Evolutionary conservation across 2,329 filamentous ascomycete genomes (phyloP).

Genomic region (Cryphonectria carpinicola): DNA sequence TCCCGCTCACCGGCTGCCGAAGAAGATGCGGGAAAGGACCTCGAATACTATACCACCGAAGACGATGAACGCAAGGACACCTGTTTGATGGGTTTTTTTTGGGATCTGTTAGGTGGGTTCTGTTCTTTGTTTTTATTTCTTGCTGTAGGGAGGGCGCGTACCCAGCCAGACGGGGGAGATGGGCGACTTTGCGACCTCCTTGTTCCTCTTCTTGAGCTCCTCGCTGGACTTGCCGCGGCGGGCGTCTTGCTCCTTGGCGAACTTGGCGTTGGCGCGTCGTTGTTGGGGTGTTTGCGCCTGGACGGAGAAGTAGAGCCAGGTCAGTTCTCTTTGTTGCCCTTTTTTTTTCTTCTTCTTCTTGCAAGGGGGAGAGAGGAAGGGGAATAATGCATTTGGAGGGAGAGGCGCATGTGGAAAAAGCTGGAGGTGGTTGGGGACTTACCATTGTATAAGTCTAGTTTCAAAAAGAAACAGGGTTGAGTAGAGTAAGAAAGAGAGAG

Average conservation of each 20-base stretch:
- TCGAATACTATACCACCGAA: slow-evolving; percentile 66
- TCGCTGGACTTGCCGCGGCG: slow-evolving; percentile 76
- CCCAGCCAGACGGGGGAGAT: slow-evolving; percentile 68
- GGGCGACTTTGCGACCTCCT: slow-evolving; percentile 61
- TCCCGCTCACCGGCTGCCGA: slow-evolving; percentile 31
- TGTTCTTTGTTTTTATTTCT: background rate
- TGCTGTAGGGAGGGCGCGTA: slow-evolving; percentile 38
- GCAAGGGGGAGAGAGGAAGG: background rate
- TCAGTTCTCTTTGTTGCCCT: background rate
- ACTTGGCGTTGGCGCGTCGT: slow-evolving; percentile 79
- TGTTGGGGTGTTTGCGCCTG: slow-evolving; percentile 86
- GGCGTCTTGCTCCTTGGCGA: slow-evolving; percentile 71
- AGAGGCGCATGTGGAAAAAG: background rate
- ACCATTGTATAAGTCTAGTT: slow-evolving; percentile 22
- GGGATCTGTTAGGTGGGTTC: slow-evolving; percentile 19
- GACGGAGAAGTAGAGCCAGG: background rate
- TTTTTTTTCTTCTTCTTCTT: background rate
- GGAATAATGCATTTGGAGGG: background rate
- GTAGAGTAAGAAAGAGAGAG: background rate
- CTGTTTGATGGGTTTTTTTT: slow-evolving; percentile 38
- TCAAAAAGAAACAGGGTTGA: background rate
- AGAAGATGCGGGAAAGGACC: slow-evolving; percentile 58
- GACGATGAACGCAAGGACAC: slow-evolving; percentile 61
- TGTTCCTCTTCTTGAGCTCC: slow-evolving; percentile 63
- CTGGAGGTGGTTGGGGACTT: background rate